Evolutionary conservation across 768 basidiomycete species (phyloP).

Genomic region (Auricularia heimuer): DNA sequence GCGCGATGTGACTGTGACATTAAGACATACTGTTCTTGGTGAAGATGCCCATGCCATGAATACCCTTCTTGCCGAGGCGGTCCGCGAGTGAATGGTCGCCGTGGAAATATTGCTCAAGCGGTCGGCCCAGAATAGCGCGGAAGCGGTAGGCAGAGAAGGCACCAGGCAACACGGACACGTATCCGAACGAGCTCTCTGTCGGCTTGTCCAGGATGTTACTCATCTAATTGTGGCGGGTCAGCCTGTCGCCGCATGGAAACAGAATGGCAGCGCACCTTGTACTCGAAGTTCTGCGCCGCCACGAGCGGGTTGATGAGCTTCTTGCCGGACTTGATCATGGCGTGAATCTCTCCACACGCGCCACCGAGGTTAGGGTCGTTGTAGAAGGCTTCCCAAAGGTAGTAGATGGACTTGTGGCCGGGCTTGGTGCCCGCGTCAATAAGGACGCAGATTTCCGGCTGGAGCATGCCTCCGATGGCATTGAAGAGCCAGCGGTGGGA

Average conservation of each 20-base stretch:
- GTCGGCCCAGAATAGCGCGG: conserved; percentile 83
- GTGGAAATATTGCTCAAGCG: conserved; percentile 40
- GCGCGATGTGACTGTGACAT: conserved; percentile 4
- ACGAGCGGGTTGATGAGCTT: conserved; percentile 88
- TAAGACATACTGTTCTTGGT: conserved; percentile 63
- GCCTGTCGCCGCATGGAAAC: background rate
- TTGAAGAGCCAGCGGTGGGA: conserved; percentile 96
- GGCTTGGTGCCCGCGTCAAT: conserved; percentile 68
- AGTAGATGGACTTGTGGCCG: conserved; percentile 91
- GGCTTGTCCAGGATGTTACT: conserved; percentile 96
- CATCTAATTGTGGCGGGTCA: conserved; percentile 35
- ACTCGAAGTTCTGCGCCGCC: conserved; percentile 95
- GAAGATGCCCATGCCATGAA: conserved; percentile 95
- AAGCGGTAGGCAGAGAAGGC: conserved; percentile 96
- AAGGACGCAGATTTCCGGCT: conserved; percentile 34
- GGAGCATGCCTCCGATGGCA: conserved; percentile 73
- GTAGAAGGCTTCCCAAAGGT: conserved; percentile 89
- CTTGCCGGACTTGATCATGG: conserved; percentile 88
- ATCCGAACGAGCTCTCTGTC: conserved; percentile 90
- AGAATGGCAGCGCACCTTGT: conserved; percentile 33
- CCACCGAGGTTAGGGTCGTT: conserved; percentile 71
- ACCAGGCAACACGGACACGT: conserved; percentile 90
- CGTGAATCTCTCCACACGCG: conserved; percentile 91
- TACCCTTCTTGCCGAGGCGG: conserved; percentile 85
- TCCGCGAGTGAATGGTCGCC: conserved; percentile 81